Evolutionary conservation across 2,329 filamentous ascomycete species (phyloP).

Genomic region (Fusarium miscanthi): DNA sequence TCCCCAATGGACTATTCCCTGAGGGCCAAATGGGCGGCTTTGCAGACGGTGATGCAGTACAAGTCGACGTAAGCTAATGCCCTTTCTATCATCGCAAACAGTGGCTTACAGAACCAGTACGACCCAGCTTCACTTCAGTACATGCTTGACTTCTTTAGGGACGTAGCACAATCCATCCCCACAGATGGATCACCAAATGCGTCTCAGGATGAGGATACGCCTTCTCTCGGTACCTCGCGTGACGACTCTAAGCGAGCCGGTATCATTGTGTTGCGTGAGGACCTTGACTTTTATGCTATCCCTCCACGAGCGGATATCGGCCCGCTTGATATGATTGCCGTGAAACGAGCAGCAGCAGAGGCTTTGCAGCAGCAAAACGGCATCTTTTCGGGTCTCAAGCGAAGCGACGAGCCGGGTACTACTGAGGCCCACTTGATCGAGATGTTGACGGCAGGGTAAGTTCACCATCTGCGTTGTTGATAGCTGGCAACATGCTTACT

Average conservation of each 20-base stretch:
- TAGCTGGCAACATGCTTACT: background rate
- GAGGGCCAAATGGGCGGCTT: conserved; percentile 96
- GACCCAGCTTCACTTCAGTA: conserved; percentile 96
- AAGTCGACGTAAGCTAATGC: conserved; percentile 85
- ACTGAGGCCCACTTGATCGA: conserved; percentile 99
- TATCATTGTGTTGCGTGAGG: conserved; percentile 96
- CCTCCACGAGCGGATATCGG: conserved; percentile 86
- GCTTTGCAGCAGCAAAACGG: conserved; percentile 90
- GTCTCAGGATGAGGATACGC: conserved; percentile 70
- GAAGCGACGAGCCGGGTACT: conserved; percentile 94
- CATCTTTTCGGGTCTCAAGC: conserved; percentile 94
- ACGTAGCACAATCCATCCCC: conserved; percentile 95
- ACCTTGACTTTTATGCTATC: conserved; percentile 97
- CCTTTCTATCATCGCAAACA: background rate
- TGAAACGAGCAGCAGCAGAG: conserved; percentile 90
- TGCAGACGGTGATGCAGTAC: conserved; percentile 92
- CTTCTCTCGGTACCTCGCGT: conserved; percentile 74
- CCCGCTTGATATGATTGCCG: conserved; percentile 91
- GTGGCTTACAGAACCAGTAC: conserved; percentile 70
- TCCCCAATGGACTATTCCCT: conserved; percentile 97
- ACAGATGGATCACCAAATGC: conserved; percentile 74
- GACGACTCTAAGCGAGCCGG: conserved; percentile 92
- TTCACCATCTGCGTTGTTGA: conserved; percentile 26
- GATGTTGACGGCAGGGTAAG: conserved; percentile 98
- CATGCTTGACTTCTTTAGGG: conserved; percentile 98